These are phyloP conservation scores for Raphanus hybrid DNA, from an alignment of 441 rosid species.

Conservation along the genomic window DNA sequence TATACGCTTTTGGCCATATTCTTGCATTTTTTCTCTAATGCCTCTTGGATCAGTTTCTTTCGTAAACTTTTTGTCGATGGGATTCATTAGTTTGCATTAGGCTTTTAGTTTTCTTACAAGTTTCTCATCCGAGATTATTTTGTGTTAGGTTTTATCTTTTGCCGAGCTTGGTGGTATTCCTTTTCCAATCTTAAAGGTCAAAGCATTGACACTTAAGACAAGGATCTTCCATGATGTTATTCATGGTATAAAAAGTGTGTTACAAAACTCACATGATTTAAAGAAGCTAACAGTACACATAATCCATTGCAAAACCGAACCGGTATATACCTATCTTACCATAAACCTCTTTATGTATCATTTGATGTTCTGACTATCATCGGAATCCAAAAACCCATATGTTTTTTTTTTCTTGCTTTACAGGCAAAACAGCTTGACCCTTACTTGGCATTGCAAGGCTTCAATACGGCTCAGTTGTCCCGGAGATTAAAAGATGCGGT, in stretches of 20 bases:
- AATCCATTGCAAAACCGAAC: neutral
- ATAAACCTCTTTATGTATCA: too few species aligned
- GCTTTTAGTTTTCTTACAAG: neutral
- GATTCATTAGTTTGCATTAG: too few species aligned
- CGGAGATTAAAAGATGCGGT: too few species aligned
- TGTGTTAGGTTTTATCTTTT: slow-evolving; percentile 1
- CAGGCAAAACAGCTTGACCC: too few species aligned
- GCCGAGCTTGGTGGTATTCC: neutral
- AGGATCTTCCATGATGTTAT: neutral
- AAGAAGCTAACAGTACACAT: neutral
- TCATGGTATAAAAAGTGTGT: neutral
- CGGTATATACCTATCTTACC: neutral
- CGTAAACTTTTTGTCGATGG: too few species aligned
- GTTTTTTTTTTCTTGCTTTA: too few species aligned
- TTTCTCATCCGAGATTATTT: neutral
- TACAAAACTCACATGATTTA: slow-evolving; percentile 8
- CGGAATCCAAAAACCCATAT: neutral
- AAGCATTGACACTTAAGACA: neutral
- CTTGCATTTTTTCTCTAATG: neutral
- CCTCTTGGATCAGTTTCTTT: neutral
- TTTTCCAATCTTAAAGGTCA: neutral
- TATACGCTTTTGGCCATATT: too few species aligned
- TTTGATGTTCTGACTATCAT: neutral
- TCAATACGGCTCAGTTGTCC: too few species aligned
- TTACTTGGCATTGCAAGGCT: too few species aligned